These are phyloP conservation scores for Aureobasidium sp. DNA, from an alignment of 2,329 filamentous ascomycete genomes.

Conservation along the genomic window DNA sequence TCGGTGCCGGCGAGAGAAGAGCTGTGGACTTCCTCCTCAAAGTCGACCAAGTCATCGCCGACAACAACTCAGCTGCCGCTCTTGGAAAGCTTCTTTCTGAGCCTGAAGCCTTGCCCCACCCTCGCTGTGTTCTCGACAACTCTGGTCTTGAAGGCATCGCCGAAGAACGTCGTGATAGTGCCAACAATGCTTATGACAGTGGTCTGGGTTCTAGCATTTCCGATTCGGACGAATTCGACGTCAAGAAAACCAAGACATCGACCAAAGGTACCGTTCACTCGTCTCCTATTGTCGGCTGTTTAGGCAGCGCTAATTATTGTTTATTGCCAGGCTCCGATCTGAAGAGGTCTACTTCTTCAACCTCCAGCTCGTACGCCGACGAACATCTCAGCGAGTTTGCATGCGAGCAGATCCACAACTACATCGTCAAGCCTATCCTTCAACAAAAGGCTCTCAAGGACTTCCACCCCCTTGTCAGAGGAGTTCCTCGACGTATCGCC, in stretches of 20 bases:
- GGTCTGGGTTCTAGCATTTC: constrained; percentile 76
- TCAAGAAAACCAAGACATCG: constrained; percentile 7
- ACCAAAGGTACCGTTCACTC: constrained; percentile 17
- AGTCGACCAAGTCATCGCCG: constrained; percentile 38
- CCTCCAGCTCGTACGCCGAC: constrained; percentile 36
- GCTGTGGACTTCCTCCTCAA: constrained; percentile 38
- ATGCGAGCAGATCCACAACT: constrained; percentile 69
- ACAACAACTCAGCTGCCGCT: constrained; percentile 30
- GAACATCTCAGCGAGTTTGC: constrained; percentile 62
- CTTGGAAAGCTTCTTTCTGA: constrained; percentile 39
- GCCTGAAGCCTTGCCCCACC: constrained; percentile 43
- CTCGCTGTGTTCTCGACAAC: constrained; percentile 37
- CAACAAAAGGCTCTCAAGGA: constrained; percentile 65
- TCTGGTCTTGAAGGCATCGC: constrained; percentile 30
- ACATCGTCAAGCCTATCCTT: constrained; percentile 71
- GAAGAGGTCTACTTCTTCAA: constrained; percentile 2
- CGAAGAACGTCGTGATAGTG: constrained; percentile 43
- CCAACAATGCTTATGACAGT: constrained; percentile 75
- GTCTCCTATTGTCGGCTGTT: not conserved
- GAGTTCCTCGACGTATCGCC: constrained; percentile 71
- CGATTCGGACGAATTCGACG: constrained; percentile 27
- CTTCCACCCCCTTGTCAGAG: constrained; percentile 72
- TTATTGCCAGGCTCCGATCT: constrained; percentile 11
- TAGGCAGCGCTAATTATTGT: constrained; percentile 9
- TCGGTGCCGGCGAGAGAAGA: constrained; percentile 39